Conservation (phyloP, 2,329 filamentous ascomycete genomes). For the Scopulariopsis brevicaulis region DNA sequence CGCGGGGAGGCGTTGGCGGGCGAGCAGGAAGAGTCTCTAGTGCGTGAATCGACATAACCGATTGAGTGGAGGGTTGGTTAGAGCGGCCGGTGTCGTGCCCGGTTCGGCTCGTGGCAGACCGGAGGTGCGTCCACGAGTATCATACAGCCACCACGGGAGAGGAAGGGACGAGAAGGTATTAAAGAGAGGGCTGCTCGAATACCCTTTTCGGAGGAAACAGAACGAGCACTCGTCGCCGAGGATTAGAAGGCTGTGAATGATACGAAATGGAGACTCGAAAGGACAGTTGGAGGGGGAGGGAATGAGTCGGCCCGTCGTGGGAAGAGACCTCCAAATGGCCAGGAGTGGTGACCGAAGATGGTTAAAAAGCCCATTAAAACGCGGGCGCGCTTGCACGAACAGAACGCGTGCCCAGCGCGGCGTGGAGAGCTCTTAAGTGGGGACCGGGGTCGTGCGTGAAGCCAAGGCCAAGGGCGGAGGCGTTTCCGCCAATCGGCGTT, state of each 20-base stretch:
- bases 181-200: background rate
- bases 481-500: background rate
- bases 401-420: slow-evolving; percentile 10
- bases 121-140: background rate
- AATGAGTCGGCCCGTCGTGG: background rate
- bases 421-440: slow-evolving; percentile 7
- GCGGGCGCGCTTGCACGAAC: slow-evolving; percentile 11
- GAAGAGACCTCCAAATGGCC: slow-evolving; percentile 2
- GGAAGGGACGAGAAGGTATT: background rate
- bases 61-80: background rate
- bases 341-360: background rate
- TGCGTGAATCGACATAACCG: slow-evolving; percentile 19
- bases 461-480: background rate
- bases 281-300: background rate
- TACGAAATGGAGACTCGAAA: background rate
- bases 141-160: background rate
- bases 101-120: background rate
- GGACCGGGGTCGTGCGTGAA: slow-evolving; percentile 10
- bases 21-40: slow-evolving; percentile 43
- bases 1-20: slow-evolving; percentile 58
- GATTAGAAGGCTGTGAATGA: slow-evolving; percentile 1
- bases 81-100: background rate
- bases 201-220: background rate
- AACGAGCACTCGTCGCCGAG: background rate
- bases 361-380: slow-evolving; percentile 7